Evolutionary conservation across 768 basidiomycete genomes (phyloP).

Genomic region (Termitomyces sp.): DNA sequence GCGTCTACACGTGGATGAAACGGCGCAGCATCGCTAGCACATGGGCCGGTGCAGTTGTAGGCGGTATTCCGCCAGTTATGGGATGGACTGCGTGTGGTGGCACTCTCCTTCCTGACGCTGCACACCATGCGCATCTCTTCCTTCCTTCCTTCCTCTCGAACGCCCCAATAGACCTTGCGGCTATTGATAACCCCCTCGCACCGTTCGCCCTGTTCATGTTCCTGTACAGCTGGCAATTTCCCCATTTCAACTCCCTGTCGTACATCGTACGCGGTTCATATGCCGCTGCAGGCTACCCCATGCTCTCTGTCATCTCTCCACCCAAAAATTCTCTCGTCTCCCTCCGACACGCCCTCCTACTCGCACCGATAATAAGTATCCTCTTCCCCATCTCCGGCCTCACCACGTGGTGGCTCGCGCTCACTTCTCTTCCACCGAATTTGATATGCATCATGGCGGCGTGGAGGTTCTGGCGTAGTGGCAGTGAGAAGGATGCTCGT

Average conservation of each 20-base stretch:
- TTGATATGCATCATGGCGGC: constrained; percentile 63
- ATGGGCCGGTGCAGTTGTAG: constrained; percentile 93
- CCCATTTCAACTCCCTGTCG: constrained; percentile 94
- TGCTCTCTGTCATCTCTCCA: constrained; percentile 84
- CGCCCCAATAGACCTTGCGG: constrained; percentile 37
- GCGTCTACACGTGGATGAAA: constrained; percentile 91
- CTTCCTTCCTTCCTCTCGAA: constrained; percentile 57
- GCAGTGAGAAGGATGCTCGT: constrained; percentile 77
- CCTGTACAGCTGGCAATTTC: constrained; percentile 97
- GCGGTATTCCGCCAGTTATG: constrained; percentile 92
- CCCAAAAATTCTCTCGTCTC: constrained; percentile 80
- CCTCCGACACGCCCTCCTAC: constrained; percentile 74
- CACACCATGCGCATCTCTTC: constrained; percentile 56
- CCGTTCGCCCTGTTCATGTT: constrained; percentile 80
- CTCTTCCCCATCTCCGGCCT: constrained; percentile 86
- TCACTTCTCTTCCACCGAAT: constrained; percentile 77
- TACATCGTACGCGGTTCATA: constrained; percentile 85
- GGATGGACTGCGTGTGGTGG: constrained; percentile 97
- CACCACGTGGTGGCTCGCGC: constrained; percentile 87
- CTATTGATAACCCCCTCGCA: constrained; percentile 77
- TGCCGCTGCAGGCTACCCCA: constrained; percentile 89
- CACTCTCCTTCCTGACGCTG: constrained; percentile 58
- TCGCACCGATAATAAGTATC: constrained; percentile 75
- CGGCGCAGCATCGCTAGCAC: constrained; percentile 81
- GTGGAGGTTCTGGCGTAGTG: constrained; percentile 67